Evolutionary conservation across 2,329 filamentous ascomycete species (phyloP), one percentile per base, ranked within the genome.

Genomic region (Nannizziopsis arthrosporioides): DNA sequence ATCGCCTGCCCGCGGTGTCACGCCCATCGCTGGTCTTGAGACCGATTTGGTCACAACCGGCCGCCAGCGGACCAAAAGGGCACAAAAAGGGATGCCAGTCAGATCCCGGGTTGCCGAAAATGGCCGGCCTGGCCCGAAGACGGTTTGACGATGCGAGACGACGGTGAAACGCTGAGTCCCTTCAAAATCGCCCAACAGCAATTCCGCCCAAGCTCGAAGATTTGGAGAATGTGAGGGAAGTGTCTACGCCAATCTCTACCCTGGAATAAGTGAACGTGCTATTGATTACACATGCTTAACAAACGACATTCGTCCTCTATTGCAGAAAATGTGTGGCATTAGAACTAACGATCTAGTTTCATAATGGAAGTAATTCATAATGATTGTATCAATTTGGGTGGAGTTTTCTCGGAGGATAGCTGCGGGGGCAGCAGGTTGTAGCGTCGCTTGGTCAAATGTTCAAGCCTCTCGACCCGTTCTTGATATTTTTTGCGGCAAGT

Each of bases 1-100:
- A 37, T 30, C 40, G 37, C 7, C 37, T 19, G 37, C 17, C 10
- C 18, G 14, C 17, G 14, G 37, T 19, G 17, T 27, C 3, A 19
- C 18, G 10, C 19, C 11, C n/a, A 12, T 19, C 38, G 43, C 34
- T 4, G 11, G 11, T 10, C 17, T 38, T 40, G 44, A 46, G 44
- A 46, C 44, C 19, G 22, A 46, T 46, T 40, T n/a, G 44, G 44
- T 46, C 44, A 40, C 44, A 40, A 19, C 19, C 44, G 19, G 22
- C 36, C n/a, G 19, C n/a, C 11, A 4, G 32, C 10, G 39, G 11
- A 9, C 27, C 34, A 27, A 41, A n/a, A 14, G 35, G 35, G 35
- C n/a, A 15, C 31, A 7, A 17, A 5, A 7, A 22, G 31, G 35
- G 18, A 14, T 31, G 31, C 18, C 34, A 34, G 22, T 34, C 41